A percentile compares a stretch with the other conserved stretches of the same genome.
Conservation (phyloP, 352 stramenopile genomes). For the Pilasporangium apinafurcum region DNA sequence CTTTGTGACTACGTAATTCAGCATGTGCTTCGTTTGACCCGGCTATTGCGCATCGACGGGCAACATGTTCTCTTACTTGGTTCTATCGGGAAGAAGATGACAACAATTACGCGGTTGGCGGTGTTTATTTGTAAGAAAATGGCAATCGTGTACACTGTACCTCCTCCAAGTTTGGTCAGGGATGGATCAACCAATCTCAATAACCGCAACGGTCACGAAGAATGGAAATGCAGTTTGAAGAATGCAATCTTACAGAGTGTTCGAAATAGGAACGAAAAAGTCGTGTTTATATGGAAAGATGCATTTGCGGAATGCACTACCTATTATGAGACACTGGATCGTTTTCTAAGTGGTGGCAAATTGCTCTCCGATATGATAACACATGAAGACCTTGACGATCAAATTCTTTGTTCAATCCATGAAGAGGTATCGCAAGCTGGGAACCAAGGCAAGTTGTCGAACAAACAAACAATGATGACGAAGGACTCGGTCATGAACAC, state of each 20-base stretch:
- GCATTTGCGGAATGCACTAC: slow-evolving; percentile 10
- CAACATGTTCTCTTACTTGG: slow-evolving; percentile 46
- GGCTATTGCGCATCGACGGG: slow-evolving; percentile 27
- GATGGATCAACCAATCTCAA: not conserved
- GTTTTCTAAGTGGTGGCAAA: slow-evolving; percentile 32
- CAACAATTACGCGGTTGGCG: slow-evolving; percentile 40
- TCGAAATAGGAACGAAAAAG: slow-evolving; percentile 16
- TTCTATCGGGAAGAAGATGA: slow-evolving; percentile 32
- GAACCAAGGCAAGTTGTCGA: not conserved
- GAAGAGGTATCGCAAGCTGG: slow-evolving; percentile 8
- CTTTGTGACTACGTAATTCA: slow-evolving; percentile 48
- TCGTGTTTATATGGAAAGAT: slow-evolving; percentile 65
- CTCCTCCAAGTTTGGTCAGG: too few relatives aligned
- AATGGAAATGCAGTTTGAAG: slow-evolving; percentile 33
- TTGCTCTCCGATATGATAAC: slow-evolving; percentile 32
- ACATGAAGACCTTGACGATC: slow-evolving; percentile 47
- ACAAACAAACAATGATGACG: slow-evolving; percentile 14
- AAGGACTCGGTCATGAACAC: slow-evolving; percentile 39
- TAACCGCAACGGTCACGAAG: not conserved
- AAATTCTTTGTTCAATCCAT: slow-evolving; percentile 26
- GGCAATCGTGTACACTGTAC: slow-evolving; percentile 17
- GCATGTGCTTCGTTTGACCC: slow-evolving; percentile 43
- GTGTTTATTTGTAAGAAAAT: slow-evolving; percentile 45
- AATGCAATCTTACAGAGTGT: slow-evolving; percentile 33
- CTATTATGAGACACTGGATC: slow-evolving; percentile 39